Evolutionary conservation across 192 early-diverging fungal species (phyloP).

Genomic region (Physocladia obscura): DNA sequence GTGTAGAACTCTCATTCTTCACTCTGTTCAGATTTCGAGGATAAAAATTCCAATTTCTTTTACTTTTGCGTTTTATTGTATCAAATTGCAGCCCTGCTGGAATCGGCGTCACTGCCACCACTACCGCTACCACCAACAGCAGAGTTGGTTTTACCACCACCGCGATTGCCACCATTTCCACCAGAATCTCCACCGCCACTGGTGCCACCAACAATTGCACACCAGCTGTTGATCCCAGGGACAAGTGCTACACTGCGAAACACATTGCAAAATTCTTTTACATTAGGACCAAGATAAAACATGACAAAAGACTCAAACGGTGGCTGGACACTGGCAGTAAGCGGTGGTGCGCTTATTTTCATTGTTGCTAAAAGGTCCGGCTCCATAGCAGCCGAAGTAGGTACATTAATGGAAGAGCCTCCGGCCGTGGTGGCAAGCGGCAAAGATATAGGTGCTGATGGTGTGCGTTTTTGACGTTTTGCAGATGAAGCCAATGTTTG

Average conservation of each 20-base stretch:
- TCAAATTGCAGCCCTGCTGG: neutral
- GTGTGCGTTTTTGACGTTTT: constrained; percentile 18
- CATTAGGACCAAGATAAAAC: constrained; percentile 52
- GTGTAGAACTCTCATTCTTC: too few relatives aligned
- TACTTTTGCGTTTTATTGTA: too few relatives aligned
- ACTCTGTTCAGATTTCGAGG: too few relatives aligned
- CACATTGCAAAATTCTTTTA: constrained; percentile 47
- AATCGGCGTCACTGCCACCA: neutral
- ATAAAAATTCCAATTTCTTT: too few relatives aligned
- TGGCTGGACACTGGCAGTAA: constrained; percentile 17
- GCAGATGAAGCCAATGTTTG: neutral
- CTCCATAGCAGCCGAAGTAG: neutral
- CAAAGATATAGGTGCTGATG: neutral
- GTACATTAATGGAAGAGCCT: neutral
- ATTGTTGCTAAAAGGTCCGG: neutral
- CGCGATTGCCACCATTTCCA: too few relatives aligned
- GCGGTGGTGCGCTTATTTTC: neutral
- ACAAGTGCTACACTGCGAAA: constrained; percentile 53
- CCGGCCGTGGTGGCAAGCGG: neutral
- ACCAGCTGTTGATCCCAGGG: constrained; percentile 57
- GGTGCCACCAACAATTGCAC: constrained; percentile 22
- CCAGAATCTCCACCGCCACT: too few relatives aligned
- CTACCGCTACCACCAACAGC: neutral
- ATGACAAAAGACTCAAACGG: constrained; percentile 45
- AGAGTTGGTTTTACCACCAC: too few relatives aligned